Base-by-base conservation (phyloP, 768 basidiomycete species). In the Tephrocybe sp. region DNA sequence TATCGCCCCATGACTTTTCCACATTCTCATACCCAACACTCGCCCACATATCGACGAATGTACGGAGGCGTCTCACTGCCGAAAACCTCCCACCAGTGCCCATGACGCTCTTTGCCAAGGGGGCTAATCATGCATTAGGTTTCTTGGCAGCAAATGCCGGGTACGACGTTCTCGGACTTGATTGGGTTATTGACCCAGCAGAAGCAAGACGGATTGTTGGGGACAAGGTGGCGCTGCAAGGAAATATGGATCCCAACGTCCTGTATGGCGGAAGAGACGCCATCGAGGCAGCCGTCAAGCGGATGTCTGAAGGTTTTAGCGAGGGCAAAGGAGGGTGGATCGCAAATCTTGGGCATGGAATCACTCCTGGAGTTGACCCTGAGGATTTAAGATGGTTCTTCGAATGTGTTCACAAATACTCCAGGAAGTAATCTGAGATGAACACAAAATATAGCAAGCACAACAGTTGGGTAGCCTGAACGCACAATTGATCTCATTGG, bases 311-410 rank as follows among this genome's bases (percentile, higher is more conserved):
- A 55, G 78, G 77, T n/a, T 98, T 98, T 72, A 74, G 78, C 44
- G 73, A 76, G 5, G 75, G 73, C 7, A 77, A 73, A 45, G 80
- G 82, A 9, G 89, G 84, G n/a, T 98, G 95, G 93, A 98, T 98
- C 62, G 89, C 90, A 8, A 98, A 98, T 70, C 72, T 99, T 17
- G 97, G 97, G 0, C 97, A 98, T 65, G 97, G 97, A 5, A 95
- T 99, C 60, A 97, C 94, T 4, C 97, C 97, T 10, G 89, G 84
- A 20, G 95, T 98, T 12, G 84, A 97, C 65, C 93, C 96, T 17
- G 94, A 98, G 49, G 92, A 97, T 66, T 73, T 97, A 66, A 75
- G 77, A 49, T 96, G 85, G 83, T 97, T 96, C 75, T 82, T 96
- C 55, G 80, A 96, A 67, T 95, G 92, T 62, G 78, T 93, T 42